A percentile compares a stretch with the other conserved stretches of the same genome.
Conservation (phyloP, 2,329 filamentous ascomycete species). For the Colletotrichum sp. region DNA sequence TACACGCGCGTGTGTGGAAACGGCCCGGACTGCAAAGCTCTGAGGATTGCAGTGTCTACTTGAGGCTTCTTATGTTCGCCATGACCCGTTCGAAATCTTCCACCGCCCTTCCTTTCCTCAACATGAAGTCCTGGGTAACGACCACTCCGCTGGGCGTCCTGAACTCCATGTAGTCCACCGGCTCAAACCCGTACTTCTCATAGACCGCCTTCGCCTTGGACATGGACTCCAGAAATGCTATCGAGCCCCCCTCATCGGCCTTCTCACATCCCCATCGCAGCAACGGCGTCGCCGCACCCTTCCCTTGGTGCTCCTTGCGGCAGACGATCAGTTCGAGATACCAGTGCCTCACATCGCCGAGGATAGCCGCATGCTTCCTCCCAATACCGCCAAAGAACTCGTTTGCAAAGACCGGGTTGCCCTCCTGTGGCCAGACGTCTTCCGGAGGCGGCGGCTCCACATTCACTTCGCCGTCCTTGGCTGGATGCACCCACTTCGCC, state of each 20-base stretch:
- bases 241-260: constrained; percentile 45
- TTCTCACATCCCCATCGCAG: constrained; percentile 51
- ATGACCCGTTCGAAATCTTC: not conserved
- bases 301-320: constrained; percentile 45
- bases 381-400: constrained; percentile 45
- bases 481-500: constrained; percentile 50
- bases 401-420: constrained; percentile 37
- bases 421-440: constrained; percentile 43
- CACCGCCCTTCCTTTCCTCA: constrained; percentile 26
- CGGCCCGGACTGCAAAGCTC: too few species aligned
- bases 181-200: constrained; percentile 50
- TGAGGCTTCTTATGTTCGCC: not conserved
- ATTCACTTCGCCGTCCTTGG: constrained; percentile 23
- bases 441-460: constrained; percentile 23
- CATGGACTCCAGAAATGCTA: constrained; percentile 57
- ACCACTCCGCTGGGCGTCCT: constrained; percentile 30
- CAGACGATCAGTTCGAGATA: constrained; percentile 54
- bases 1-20: too few species aligned
- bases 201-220: constrained; percentile 52
- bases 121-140: constrained; percentile 40
- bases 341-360: constrained; percentile 49
- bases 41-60: not conserved
- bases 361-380: constrained; percentile 37
- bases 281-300: constrained; percentile 47
- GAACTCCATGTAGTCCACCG: constrained; percentile 39